Evolutionary conservation across 1,139 yeast species (phyloP).

Genomic region (Suhomyces maxii): DNA sequence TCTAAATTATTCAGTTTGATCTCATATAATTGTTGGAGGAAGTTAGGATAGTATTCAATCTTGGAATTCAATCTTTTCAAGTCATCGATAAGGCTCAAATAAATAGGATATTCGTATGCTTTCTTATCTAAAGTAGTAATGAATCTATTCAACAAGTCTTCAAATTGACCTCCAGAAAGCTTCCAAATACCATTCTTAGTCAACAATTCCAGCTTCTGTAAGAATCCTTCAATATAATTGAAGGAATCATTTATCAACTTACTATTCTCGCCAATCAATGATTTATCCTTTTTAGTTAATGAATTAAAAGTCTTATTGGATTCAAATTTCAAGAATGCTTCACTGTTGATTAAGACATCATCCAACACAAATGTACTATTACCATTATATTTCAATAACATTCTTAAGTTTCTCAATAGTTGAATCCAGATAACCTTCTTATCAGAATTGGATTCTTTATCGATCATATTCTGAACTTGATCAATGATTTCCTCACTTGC

Average conservation of each 20-base stretch:
- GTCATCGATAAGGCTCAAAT: conserved; percentile 15
- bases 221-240: conserved; percentile 15
- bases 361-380: conserved; percentile 37
- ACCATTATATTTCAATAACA: conserved; percentile 37
- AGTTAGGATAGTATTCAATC: conserved; percentile 25
- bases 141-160: conserved; percentile 12
- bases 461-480: conserved; percentile 14
- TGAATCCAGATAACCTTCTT: conserved; percentile 27
- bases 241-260: conserved; percentile 15
- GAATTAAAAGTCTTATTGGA: conserved; percentile 11
- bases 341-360: conserved; percentile 31
- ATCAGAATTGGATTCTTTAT: conserved; percentile 15
- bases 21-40: conserved; percentile 22
- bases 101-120: conserved; percentile 16
- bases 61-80: conserved; percentile 19
- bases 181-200: conserved; percentile 18
- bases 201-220: conserved; percentile 13
- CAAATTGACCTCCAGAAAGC: conserved; percentile 16
- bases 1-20: conserved; percentile 12
- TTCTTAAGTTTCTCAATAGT: conserved; percentile 30
- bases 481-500: conserved; percentile 15
- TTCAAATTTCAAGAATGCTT: conserved; percentile 32
- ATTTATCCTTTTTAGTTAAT: conserved; percentile 7
- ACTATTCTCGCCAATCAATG: conserved; percentile 17
- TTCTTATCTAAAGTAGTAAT: conserved; percentile 8